Evolutionary conservation across 768 basidiomycete genomes (phyloP).

Genomic region (Sporobolomyces roseus): DNA sequence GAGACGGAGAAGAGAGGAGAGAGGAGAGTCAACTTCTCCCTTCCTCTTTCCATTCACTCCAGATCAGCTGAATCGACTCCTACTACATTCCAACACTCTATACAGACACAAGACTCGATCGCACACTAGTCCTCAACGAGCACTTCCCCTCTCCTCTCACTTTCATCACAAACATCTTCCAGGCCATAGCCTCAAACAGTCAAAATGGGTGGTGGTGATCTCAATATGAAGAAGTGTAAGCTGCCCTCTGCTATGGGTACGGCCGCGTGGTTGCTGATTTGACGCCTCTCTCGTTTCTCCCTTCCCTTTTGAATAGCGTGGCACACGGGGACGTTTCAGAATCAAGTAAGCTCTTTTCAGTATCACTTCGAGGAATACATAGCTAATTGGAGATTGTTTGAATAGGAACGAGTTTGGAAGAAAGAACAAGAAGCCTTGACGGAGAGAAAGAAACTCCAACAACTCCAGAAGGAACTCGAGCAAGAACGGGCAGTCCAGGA

Average conservation of each 20-base stretch:
- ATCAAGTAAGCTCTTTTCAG: conserved; percentile 22
- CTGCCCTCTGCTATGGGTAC: background rate
- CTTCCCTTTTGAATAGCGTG: conserved; percentile 13
- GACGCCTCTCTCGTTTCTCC: background rate
- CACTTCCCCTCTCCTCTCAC: too few species aligned
- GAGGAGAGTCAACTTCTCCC: background rate
- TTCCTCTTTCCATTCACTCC: background rate
- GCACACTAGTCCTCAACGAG: too few species aligned
- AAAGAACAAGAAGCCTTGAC: conserved; percentile 96
- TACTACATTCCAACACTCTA: too few species aligned
- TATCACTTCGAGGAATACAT: too few species aligned
- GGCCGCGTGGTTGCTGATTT: too few species aligned
- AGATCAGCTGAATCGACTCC: background rate
- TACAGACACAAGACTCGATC: too few species aligned
- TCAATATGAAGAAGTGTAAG: conserved; percentile 80
- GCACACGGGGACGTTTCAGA: conserved; percentile 39
- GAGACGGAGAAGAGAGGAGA: background rate
- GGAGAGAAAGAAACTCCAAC: conserved; percentile 96
- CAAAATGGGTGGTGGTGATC: conserved; percentile 95
- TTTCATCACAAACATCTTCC: background rate
- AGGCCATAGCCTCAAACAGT: conserved; percentile 27
- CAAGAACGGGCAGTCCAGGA: conserved; percentile 96
- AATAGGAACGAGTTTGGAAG: conserved; percentile 98
- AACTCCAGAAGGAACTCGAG: conserved; percentile 94
- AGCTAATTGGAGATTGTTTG: too few species aligned